A percentile compares a stretch with the other conserved stretches of the same genome.
phyloP scores from a whole-genome alignment of 805 yeast genomes.

The Lipomyces starkeyi region DNA sequence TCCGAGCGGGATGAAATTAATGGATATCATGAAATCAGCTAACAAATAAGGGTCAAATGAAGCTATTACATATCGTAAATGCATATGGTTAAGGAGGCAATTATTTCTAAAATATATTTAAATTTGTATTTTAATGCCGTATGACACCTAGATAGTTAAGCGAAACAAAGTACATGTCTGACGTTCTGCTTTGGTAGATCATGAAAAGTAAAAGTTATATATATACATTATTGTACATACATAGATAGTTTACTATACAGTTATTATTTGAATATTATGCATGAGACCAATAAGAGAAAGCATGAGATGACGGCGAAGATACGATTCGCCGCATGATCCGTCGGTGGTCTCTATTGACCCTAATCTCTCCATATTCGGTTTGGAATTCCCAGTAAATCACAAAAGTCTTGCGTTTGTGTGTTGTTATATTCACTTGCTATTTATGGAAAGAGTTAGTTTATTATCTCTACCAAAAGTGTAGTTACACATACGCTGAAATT shows the following conservation, averaged over 20 bases:
- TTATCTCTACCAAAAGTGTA: background rate
- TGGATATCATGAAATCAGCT: constrained; percentile 30
- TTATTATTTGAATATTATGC: background rate
- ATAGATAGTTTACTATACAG: background rate
- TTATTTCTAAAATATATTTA: background rate
- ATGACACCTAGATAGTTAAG: background rate
- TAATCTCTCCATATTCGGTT: constrained; percentile 31
- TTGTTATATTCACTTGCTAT: constrained; percentile 36
- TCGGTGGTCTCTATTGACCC: background rate
- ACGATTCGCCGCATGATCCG: background rate
- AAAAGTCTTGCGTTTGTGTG: constrained; percentile 43
- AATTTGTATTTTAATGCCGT: background rate
- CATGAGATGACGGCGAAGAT: background rate
- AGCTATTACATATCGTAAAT: background rate
- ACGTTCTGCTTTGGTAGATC: too few relatives aligned
- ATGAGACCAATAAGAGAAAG: too few relatives aligned
- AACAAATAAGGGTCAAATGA: background rate
- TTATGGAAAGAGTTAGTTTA: background rate
- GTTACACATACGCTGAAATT: constrained; percentile 6
- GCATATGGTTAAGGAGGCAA: background rate
- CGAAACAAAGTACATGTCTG: too few relatives aligned
- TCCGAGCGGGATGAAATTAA: constrained; percentile 17
- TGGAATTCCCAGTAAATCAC: constrained; percentile 39
- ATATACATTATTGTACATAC: background rate
- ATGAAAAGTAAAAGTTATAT: background rate